Evolutionary conservation across 495 filamentous ascomycete species (phyloP).

Genomic region (Aspergillus kassunensis): DNA sequence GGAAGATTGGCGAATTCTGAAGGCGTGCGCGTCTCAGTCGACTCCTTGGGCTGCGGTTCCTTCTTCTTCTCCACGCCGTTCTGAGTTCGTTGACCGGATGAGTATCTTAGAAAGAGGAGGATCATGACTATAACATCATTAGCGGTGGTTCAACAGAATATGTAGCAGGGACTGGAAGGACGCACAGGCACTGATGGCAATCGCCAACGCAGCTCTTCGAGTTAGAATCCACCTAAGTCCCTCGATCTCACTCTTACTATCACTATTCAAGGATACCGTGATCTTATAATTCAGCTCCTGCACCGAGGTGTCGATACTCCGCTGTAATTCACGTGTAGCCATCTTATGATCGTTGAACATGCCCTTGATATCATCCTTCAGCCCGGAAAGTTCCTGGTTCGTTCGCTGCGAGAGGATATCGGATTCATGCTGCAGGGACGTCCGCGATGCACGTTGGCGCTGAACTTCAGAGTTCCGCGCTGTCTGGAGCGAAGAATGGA

Average conservation of each 20-base stretch:
- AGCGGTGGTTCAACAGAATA: constrained; percentile 7
- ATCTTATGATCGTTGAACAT: constrained; percentile 97
- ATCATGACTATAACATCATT: constrained; percentile 39
- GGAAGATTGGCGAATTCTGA: constrained; percentile 16
- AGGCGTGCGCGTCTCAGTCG: constrained; percentile 22
- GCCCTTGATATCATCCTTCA: constrained; percentile 89
- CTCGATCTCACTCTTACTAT: constrained; percentile 86
- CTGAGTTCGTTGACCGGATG: constrained; percentile 32
- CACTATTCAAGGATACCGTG: constrained; percentile 77
- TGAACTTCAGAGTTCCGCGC: constrained; percentile 50
- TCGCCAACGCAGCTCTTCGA: constrained; percentile 75
- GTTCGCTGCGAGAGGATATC: constrained; percentile 83
- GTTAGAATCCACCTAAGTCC: constrained; percentile 87
- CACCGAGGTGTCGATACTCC: constrained; percentile 75
- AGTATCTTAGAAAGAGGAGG: constrained; percentile 43
- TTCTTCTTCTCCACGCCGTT: constrained; percentile 30
- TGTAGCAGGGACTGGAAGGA: not conserved
- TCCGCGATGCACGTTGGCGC: constrained; percentile 73
- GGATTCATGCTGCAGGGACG: constrained; percentile 85
- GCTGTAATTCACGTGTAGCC: constrained; percentile 79
- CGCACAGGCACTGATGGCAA: constrained; percentile 49
- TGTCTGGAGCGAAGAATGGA: constrained; percentile 71
- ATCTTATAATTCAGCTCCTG: constrained; percentile 95
- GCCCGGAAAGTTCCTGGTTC: constrained; percentile 68
- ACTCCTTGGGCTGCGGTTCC: constrained; percentile 29